Evolutionary conservation across 768 basidiomycete species (phyloP).

Genomic region (Leucocoprinus leucothites): DNA sequence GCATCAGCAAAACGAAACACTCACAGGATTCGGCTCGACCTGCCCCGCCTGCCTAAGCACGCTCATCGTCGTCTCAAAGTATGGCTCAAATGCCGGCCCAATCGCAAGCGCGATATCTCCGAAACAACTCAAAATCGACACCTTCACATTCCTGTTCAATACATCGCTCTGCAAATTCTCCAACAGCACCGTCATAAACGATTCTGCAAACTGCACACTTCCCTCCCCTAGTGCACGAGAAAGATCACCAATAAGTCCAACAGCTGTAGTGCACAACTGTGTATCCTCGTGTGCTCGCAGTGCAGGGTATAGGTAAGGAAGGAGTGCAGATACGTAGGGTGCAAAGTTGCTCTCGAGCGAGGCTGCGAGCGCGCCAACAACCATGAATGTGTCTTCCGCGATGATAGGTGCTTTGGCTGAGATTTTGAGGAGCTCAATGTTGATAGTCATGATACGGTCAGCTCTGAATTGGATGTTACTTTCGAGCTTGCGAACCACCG

Average conservation of each 20-base stretch:
- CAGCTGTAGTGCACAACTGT: slow-evolving; percentile 91
- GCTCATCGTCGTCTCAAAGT: slow-evolving; percentile 84
- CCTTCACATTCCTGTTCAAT: slow-evolving; percentile 92
- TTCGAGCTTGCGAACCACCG: slow-evolving; percentile 81
- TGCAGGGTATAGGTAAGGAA: slow-evolving; percentile 84
- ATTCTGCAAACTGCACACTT: slow-evolving; percentile 75
- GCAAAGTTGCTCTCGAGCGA: slow-evolving; percentile 78
- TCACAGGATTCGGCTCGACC: slow-evolving; percentile 82
- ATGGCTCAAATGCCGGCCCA: slow-evolving; percentile 82
- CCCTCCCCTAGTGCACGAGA: slow-evolving; percentile 91
- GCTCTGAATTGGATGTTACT: slow-evolving; percentile 83
- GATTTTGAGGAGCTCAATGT: slow-evolving; percentile 80
- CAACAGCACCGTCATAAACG: slow-evolving; percentile 90
- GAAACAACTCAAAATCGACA: slow-evolving; percentile 92
- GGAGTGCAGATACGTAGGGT: slow-evolving; percentile 81
- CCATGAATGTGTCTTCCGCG: slow-evolving; percentile 94
- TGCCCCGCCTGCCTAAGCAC: slow-evolving; percentile 90
- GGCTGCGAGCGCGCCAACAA: slow-evolving; percentile 83
- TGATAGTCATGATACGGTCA: slow-evolving; percentile 92
- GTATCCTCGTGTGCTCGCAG: slow-evolving; percentile 93
- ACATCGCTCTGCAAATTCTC: slow-evolving; percentile 90
- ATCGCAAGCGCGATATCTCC: slow-evolving; percentile 96
- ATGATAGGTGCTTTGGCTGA: slow-evolving; percentile 93
- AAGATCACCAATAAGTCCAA: slow-evolving; percentile 94
- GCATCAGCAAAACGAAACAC: slow-evolving; percentile 22